Conservation (phyloP, 2,329 filamentous ascomycete species). For the Blastomyces emzantsi region DNA sequence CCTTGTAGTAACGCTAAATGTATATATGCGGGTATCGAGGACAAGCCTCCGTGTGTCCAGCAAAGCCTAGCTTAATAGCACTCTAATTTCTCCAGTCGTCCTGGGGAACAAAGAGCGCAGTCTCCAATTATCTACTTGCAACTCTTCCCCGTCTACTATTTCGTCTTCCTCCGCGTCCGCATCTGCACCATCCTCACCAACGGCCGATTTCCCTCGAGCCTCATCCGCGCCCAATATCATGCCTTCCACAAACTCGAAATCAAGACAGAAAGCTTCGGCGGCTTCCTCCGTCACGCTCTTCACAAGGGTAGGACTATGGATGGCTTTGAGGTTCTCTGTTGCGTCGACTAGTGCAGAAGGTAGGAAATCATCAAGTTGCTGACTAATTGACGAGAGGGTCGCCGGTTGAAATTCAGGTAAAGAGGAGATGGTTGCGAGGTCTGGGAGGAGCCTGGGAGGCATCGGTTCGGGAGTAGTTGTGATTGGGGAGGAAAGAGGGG, state of each 20-base stretch:
- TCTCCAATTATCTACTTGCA: conserved; percentile 26
- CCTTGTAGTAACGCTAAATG: not conserved
- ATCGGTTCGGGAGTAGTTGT: conserved; percentile 3
- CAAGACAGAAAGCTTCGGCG: conserved; percentile 70
- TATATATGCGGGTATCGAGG: not conserved
- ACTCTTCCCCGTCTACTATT: conserved; percentile 29
- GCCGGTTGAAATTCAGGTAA: conserved; percentile 52
- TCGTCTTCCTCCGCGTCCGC: conserved; percentile 18
- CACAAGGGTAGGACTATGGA: conserved; percentile 64
- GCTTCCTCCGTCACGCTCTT: conserved; percentile 73
- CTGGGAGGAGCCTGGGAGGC: conserved; percentile 23
- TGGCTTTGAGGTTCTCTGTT: conserved; percentile 63
- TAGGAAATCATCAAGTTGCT: conserved; percentile 78
- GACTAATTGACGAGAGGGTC: conserved; percentile 58
- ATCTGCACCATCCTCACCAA: conserved; percentile 18
- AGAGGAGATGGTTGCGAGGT: conserved; percentile 47
- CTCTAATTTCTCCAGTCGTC: conserved; percentile 55
- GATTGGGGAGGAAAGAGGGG: conserved; percentile 3
- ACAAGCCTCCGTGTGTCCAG: too few species aligned
- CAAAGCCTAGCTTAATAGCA: conserved; percentile 47
- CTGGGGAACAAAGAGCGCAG: conserved; percentile 54
- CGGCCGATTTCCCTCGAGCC: conserved; percentile 29
- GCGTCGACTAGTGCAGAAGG: conserved; percentile 91
- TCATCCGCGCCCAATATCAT: conserved; percentile 53
- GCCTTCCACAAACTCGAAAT: conserved; percentile 65